Evolutionary conservation across 495 filamentous ascomycete genomes (phyloP), one percentile per base, ranked within the genome.

Genomic region (Darksidea phi): DNA sequence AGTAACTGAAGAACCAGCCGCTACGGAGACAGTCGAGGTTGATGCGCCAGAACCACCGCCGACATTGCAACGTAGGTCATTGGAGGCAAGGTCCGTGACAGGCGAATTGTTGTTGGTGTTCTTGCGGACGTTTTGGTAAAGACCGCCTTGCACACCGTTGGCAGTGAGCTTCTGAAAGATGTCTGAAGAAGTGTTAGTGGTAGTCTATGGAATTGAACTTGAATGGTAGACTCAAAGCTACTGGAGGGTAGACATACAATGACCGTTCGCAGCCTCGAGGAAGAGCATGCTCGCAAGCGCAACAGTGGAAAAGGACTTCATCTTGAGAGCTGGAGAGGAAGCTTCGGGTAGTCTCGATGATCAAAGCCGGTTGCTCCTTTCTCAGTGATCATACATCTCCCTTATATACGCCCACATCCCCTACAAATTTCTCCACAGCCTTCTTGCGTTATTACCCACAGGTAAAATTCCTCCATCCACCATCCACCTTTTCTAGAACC

Each of bases 21-120:
- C 77, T 24, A 82, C 65, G 10, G 75, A 74, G 5, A 76, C 66
- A 0, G 75, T 79, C n/a, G 71, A 69, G 0, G 82, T 83, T 59
- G 64, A 73, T 21, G 70, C 64, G 11, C 79, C 79, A 17, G 73
- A 71, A 7, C 61, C 71, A 32, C 80, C 81, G 56, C 80, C 81
- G 24, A 79, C 80, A 48, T 86, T 86, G 75, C 83, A 86, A 0
- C 82, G 74, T 48, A 86, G 74, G 48, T 85, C 79, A 6, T 68
- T 73, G 8, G 77, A 79, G 3, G 79, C 63, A 0, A 84, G 73
- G 59, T 80, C 21, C 15, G 77, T 80, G 10, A 84, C 82, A 7
- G 82, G 82, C 24, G 79, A 82, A 72, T 85, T 85, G 66, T 78
- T 73, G 76, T 82, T 84, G 53, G 72, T 77, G 73, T 82, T 82